Base-by-base conservation (phyloP, 371 early-diverging fungal species). In the Rhizoclosmatium hyalinum region DNA sequence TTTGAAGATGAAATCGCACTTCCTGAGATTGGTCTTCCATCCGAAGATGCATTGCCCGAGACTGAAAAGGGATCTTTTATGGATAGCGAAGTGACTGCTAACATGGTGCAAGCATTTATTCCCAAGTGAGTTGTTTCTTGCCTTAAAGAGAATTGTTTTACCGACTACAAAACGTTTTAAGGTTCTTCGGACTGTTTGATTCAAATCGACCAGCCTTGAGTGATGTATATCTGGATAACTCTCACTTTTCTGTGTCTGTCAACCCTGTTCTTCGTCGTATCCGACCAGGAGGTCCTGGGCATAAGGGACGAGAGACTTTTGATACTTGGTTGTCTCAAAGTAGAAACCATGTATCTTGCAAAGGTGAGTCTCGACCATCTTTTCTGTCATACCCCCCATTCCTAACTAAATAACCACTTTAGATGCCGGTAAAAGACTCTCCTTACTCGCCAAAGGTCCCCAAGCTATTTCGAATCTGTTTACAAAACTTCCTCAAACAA, bases 401-500 rank as follows among this genome's bases (percentile, higher is more conserved):
- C 19, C 19, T 6, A 58, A 58, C 32, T 32, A 6, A 58, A 8
- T 58, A 17, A 58, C 58, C 58, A 58, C 10, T 12, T 56, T 69
- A 74, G 76, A 76, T 71, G 6, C 65, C 17, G 42, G 63, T 4
- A 76, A 58, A 44, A 43, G 76, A 24, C 19, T 53, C 2, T 64
- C 76, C 24, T 39, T 71, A 4, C 4, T 76, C 41, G 85, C 65
- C 79, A 86, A 3, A 82, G 84, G 72, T 5, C 62, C 70, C n/a
- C 44, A 62, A 24, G 73, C 64, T 2, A 87, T 91, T 73, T 75
- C 81, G 2, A 71, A 58, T 6, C 75, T 81, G 3, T 67, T 89
- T 24, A 46, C 61, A 8, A 61, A 80, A 68, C 69, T 91, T 42
- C 91, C 91, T 2, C 42, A 72, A 6, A 88, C 89, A 0, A 53